phyloP scores from a whole-genome alignment of 148 eudicot genomes.

The Nepenthes gracilis region DNA sequence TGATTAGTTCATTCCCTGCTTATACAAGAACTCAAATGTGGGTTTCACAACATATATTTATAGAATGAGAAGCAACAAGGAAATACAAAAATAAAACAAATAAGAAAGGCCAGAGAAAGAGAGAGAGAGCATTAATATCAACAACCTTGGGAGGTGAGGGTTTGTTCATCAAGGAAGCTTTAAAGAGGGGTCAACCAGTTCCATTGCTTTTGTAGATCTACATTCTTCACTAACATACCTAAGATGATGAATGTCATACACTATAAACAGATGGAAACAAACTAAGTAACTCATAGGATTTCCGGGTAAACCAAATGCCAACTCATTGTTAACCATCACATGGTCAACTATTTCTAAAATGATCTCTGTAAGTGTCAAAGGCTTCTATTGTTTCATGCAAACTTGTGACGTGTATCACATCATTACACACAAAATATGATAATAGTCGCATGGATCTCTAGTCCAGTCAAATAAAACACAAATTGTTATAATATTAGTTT shows the following conservation, averaged over 20 bases:
- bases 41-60: no score
- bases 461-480: no score
- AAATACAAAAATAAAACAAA: background rate
- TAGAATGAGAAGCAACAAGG: no score
- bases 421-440: slow-evolving; percentile 5
- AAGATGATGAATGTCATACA: slow-evolving; percentile 61
- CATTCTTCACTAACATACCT: no score
- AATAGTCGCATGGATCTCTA: no score
- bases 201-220: no score
- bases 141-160: slow-evolving; percentile 59
- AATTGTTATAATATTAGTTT: no score
- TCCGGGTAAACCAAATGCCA: slow-evolving; percentile 95
- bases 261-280: slow-evolving; percentile 86
- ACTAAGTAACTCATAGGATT: slow-evolving; percentile 93
- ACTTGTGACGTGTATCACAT: slow-evolving; percentile 41
- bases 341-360: slow-evolving; percentile 19
- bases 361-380: slow-evolving; percentile 82
- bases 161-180: slow-evolving; percentile 51
- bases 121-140: background rate
- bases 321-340: slow-evolving; percentile 26
- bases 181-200: no score
- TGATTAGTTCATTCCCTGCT: no score
- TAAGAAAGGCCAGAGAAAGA: background rate
- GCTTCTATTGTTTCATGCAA: slow-evolving; percentile 91
- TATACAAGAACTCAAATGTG: no score